These are phyloP conservation scores for Komagataea norvegica DNA, from an alignment of 1,139 yeast genomes.

Conservation along the genomic window DNA sequence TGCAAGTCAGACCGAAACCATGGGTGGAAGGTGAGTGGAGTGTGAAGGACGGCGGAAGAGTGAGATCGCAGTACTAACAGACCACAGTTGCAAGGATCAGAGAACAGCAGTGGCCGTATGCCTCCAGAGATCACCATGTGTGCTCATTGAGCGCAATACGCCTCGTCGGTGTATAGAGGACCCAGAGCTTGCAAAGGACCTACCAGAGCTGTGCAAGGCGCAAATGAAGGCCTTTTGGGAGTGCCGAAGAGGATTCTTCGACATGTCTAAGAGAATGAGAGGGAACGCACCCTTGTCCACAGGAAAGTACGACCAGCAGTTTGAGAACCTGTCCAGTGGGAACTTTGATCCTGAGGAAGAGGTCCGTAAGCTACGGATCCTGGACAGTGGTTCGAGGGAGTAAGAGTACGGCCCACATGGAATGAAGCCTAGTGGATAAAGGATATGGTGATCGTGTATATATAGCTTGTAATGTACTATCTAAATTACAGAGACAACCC, in stretches of 20 bases:
- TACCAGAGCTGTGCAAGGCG: conserved; percentile 87
- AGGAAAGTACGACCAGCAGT: conserved; percentile 86
- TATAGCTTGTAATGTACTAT: background rate
- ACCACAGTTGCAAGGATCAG: conserved; percentile 80
- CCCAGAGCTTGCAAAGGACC: conserved; percentile 66
- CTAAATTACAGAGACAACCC: too few relatives aligned
- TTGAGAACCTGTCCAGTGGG: conserved; percentile 72
- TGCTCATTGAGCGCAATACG: conserved; percentile 79
- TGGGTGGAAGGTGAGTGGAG: conserved; percentile 28
- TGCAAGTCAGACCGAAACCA: conserved; percentile 3
- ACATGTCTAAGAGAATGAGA: conserved; percentile 85
- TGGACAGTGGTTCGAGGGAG: conserved; percentile 35
- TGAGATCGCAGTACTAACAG: conserved; percentile 1
- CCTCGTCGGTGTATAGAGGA: conserved; percentile 85
- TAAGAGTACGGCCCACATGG: conserved; percentile 3
- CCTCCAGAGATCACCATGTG: conserved; percentile 94
- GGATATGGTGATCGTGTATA: background rate
- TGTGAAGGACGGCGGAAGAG: too few relatives aligned
- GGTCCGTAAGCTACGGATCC: conserved; percentile 57
- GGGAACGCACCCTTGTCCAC: conserved; percentile 94
- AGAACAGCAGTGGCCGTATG: conserved; percentile 91
- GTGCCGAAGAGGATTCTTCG: conserved; percentile 79
- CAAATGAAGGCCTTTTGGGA: conserved; percentile 83
- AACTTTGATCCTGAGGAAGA: conserved; percentile 80
- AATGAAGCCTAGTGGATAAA: background rate